Conservation (phyloP, 768 basidiomycete genomes). For the Termitomyces sp. region DNA sequence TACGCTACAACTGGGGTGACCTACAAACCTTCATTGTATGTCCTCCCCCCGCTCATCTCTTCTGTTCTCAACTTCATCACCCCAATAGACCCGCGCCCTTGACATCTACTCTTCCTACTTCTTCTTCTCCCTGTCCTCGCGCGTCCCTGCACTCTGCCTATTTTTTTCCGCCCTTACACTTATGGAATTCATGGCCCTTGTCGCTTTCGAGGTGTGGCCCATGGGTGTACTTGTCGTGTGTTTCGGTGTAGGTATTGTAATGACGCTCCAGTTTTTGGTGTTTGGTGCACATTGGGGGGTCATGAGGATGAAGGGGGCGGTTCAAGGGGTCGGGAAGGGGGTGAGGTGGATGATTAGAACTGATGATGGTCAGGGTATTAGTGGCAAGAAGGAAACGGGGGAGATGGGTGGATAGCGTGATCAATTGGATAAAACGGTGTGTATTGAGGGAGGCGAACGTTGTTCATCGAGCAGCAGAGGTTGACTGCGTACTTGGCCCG, state of each 20-base stretch:
- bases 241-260: conserved; percentile 52
- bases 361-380: background rate
- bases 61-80: background rate
- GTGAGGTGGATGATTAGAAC: background rate
- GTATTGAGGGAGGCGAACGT: no score
- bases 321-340: background rate
- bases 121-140: conserved; percentile 67
- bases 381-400: no score
- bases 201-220: conserved; percentile 66
- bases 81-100: conserved; percentile 38
- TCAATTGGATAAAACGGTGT: no score
- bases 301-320: background rate
- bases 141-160: conserved; percentile 62
- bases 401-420: background rate
- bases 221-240: conserved; percentile 56
- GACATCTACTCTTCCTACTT: conserved; percentile 62
- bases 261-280: conserved; percentile 66
- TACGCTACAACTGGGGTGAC: conserved; percentile 56
- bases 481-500: no score
- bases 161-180: conserved; percentile 54
- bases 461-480: no score
- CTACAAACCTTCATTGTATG: conserved; percentile 50
- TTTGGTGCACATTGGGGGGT: conserved; percentile 35
- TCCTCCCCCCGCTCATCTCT: background rate
- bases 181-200: conserved; percentile 55